Conservation (phyloP, 129 eudicot genomes). For the Apium graveolens region DNA sequence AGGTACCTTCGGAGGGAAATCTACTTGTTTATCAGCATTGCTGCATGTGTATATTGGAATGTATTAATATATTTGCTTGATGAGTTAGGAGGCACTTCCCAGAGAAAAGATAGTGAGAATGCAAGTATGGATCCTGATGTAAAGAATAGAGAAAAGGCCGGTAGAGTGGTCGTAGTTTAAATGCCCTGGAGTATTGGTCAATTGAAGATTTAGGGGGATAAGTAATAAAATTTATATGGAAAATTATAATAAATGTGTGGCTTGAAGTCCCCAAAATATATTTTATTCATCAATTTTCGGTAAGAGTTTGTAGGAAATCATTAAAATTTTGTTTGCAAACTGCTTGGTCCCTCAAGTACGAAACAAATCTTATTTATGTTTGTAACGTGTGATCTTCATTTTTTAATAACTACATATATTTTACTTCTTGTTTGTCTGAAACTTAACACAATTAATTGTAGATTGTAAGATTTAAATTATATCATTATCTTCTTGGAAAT, state of each 20-base stretch:
- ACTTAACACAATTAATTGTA: background rate
- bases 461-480: background rate
- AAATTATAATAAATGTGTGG: too few relatives aligned
- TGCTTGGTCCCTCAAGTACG: background rate
- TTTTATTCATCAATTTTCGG: too few relatives aligned
- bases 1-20: background rate
- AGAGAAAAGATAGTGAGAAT: background rate
- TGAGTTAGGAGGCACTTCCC: background rate
- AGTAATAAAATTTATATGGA: too few relatives aligned
- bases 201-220: background rate
- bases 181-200: background rate
- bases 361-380: too few relatives aligned
- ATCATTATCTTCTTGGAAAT: conserved; percentile 11
- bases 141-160: background rate
- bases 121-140: background rate
- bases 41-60: background rate
- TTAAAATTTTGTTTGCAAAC: background rate
- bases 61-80: background rate
- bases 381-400: background rate
- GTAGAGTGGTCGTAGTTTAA: background rate
- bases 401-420: background rate
- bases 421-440: background rate
- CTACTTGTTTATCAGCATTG: background rate
- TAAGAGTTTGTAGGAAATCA: too few relatives aligned
- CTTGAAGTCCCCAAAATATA: too few relatives aligned